Evolutionary conservation across 768 basidiomycete species (phyloP).

Genomic region (Tricholoma sp.): DNA sequence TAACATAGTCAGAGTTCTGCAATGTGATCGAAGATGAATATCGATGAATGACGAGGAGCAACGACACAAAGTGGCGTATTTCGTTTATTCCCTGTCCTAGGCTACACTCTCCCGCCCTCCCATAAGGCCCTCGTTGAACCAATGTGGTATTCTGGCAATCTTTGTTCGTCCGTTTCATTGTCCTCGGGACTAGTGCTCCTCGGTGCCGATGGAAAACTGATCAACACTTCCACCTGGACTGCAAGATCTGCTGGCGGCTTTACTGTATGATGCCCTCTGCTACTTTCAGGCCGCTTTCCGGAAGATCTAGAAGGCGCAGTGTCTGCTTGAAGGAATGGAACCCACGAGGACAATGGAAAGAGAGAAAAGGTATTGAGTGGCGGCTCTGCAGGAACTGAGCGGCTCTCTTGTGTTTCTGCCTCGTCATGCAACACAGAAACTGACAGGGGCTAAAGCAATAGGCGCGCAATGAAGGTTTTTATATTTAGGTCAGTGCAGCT

Average conservation of each 20-base stretch:
- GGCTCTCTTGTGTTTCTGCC: neutral
- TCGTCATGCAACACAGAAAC: neutral
- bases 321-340: slow-evolving; percentile 1
- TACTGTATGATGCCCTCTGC: neutral
- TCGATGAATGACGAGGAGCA: neutral
- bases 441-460: neutral
- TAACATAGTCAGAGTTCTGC: neutral
- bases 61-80: neutral
- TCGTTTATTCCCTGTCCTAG: neutral
- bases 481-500: neutral
- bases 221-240: slow-evolving; percentile 37
- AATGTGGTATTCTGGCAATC: slow-evolving; percentile 36
- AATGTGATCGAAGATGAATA: neutral
- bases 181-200: neutral
- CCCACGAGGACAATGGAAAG: slow-evolving; percentile 8
- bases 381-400: neutral
- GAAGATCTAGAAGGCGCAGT: neutral
- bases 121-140: slow-evolving; percentile 37
- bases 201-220: slow-evolving; percentile 37
- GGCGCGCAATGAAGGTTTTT: neutral
- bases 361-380: slow-evolving; percentile 1
- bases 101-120: slow-evolving; percentile 10
- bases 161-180: slow-evolving; percentile 2
- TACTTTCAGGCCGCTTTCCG: neutral
- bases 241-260: slow-evolving; percentile 18